Base-by-base conservation (phyloP, 2,329 filamentous ascomycete species). In the Aureobasidium vineae region DNA sequence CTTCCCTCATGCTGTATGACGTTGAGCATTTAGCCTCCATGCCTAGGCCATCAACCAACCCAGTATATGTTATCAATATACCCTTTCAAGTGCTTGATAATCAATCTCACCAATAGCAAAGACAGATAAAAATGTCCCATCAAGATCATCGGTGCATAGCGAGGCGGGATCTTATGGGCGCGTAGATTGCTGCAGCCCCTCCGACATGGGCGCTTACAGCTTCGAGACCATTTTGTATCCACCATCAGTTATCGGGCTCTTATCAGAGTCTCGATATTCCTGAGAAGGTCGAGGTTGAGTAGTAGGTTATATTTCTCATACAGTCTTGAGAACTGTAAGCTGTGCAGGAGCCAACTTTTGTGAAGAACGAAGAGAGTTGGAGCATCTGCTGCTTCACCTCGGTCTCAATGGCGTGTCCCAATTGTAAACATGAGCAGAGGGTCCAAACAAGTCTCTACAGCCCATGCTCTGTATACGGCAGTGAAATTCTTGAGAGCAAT, bases 191-290 rank as follows among this genome's bases (percentile, higher is more conserved):
- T 53, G 47, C 60, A 63, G 60, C 60, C 60, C 43, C 36, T 40
- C 33, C 60, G 5, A 19, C 19, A 21, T 63, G 60, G 60, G 60
- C 60, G 60, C 60, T 63, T 63, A 63, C 47, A 63, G 36, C 47
- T 33, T 52, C 7, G n/a, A 11, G 21, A 5, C 26, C 45, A 8
- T 19, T 19, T 33, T 47, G 23, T 16, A 26, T 10, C 56, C 19
- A 19, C 40, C 21, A 23, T 19, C 3, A 7, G 26, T 31, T 21
- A 10, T 21, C 11, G 21, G 3, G 2, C 15, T 19, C 11, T 23
- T 21, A 13, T 15, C 21, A 47, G 16, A 7, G 21, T 11, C 6
- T 26, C 11, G 21, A 26, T 5, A 16, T 23, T 33, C 21, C 11
- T 3, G n/a, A 26, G 21, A 40, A 54, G 52, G 6, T 6, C 36